Percentiles rank a stretch among this genome's conserved stretches.
phyloP scores from a whole-genome alignment of 805 yeast species.

The Wickerhamiella musiphila region DNA sequence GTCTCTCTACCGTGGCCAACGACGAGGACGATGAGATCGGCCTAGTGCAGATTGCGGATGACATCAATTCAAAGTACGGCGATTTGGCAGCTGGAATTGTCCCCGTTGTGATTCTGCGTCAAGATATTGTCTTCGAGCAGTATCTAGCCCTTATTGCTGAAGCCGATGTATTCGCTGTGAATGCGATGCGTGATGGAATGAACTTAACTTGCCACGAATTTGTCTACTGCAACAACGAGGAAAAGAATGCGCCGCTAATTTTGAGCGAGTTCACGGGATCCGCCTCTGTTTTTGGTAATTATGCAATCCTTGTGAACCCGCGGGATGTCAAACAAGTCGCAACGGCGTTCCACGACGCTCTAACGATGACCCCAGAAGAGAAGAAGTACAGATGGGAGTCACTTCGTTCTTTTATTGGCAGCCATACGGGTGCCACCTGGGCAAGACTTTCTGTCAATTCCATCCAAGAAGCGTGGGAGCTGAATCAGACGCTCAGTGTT shows the following conservation, averaged over 20 bases:
- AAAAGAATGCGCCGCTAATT: conserved; percentile 47
- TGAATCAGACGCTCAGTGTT: conserved; percentile 25
- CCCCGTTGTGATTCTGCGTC: conserved; percentile 76
- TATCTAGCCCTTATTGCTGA: conserved; percentile 72
- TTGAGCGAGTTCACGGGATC: conserved; percentile 92
- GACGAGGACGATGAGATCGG: conserved; percentile 28
- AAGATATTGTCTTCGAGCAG: conserved; percentile 77
- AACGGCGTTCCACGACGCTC: conserved; percentile 41
- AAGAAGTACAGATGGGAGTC: conserved; percentile 42
- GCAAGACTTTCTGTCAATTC: conserved; percentile 36
- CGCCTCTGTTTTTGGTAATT: conserved; percentile 54
- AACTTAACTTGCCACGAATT: conserved; percentile 93
- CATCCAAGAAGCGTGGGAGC: conserved; percentile 36
- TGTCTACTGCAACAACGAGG: conserved; percentile 43
- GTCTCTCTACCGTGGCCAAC: conserved; percentile 36
- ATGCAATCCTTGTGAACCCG: conserved; percentile 68
- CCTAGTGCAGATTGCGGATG: conserved; percentile 60
- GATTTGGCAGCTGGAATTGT: conserved; percentile 53
- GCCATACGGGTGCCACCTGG: conserved; percentile 66
- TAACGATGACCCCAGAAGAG: conserved; percentile 47
- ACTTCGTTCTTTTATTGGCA: conserved; percentile 39
- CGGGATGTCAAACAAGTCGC: conserved; percentile 66
- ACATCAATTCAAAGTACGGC: conserved; percentile 59
- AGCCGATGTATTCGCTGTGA: conserved; percentile 75
- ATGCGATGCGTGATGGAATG: conserved; percentile 93